These are phyloP conservation scores for Fusarium sp. DNA, from an alignment of 2,329 filamentous ascomycete species.

Conservation along the genomic window DNA sequence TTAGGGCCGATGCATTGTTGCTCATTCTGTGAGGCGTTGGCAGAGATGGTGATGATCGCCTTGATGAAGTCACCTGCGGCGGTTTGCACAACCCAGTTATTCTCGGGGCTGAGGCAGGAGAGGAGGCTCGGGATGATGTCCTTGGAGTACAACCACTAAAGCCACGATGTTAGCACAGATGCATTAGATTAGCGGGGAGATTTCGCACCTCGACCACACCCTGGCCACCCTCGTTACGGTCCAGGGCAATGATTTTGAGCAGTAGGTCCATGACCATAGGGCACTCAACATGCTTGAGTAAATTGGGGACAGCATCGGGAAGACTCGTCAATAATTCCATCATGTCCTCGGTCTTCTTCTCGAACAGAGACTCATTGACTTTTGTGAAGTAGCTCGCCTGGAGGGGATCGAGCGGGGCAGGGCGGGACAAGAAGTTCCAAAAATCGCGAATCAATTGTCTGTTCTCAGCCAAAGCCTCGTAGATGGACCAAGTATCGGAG, in stretches of 20 bases:
- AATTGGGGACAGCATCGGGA: slow-evolving; percentile 81
- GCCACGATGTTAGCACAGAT: slow-evolving; percentile 32
- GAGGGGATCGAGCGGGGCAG: slow-evolving; percentile 88
- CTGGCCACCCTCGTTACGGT: slow-evolving; percentile 89
- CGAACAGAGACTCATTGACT: slow-evolving; percentile 96
- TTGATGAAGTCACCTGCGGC: slow-evolving; percentile 98
- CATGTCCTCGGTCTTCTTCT: slow-evolving; percentile 99
- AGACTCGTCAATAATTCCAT: slow-evolving; percentile 86
- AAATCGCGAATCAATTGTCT: slow-evolving; percentile 81
- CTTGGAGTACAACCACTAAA: slow-evolving; percentile 89
- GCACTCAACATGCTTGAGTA: slow-evolving; percentile 94
- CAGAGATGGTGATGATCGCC: slow-evolving; percentile 98
- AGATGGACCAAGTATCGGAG: slow-evolving; percentile 96
- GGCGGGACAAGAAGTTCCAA: slow-evolving; percentile 87
- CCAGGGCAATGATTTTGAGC: slow-evolving; percentile 95
- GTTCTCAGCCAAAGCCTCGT: slow-evolving; percentile 90
- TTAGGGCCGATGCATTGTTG: slow-evolving; percentile 99
- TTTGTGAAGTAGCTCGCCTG: slow-evolving; percentile 99
- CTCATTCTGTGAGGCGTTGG: slow-evolving; percentile 97
- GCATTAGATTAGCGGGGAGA: not conserved
- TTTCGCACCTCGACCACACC: slow-evolving; percentile 83
- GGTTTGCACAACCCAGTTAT: slow-evolving; percentile 91
- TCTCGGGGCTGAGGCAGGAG: slow-evolving; percentile 84
- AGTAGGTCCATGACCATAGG: slow-evolving; percentile 98
- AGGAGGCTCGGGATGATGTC: slow-evolving; percentile 87